Percentiles rank a stretch among this genome's conserved stretches.
Evolutionary conservation across 2,329 filamentous ascomycete genomes (phyloP).

Genomic region (Xylaria arbuscula): DNA sequence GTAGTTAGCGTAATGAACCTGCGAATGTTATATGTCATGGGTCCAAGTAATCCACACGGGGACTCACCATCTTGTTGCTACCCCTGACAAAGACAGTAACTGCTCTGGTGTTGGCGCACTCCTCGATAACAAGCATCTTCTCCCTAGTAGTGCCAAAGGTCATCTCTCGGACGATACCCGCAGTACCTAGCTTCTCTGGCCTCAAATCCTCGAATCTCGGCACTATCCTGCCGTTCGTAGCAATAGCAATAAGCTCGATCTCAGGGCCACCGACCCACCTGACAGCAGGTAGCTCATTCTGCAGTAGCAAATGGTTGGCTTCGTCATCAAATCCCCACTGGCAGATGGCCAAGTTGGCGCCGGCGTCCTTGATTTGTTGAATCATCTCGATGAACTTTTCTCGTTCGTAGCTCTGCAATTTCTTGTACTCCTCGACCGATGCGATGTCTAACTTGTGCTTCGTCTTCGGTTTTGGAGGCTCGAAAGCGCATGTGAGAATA

Average conservation of each 20-base stretch:
- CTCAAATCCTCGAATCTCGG: conserved; percentile 96
- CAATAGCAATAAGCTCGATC: conserved; percentile 98
- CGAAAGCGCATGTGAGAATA: conserved; percentile 97
- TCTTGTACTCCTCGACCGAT: conserved; percentile 97
- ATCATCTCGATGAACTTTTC: conserved; percentile 99
- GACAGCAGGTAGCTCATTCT: conserved; percentile 95
- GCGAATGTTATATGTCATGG: background rate
- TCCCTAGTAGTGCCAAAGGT: conserved; percentile 96
- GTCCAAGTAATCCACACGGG: background rate
- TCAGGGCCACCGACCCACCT: conserved; percentile 98
- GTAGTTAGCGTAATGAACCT: conserved; percentile 22
- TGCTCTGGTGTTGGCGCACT: conserved; percentile 96
- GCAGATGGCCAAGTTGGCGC: conserved; percentile 96
- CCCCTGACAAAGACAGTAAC: conserved; percentile 97
- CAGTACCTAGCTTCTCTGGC: conserved; percentile 87
- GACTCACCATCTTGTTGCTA: conserved; percentile 96
- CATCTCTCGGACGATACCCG: conserved; percentile 93
- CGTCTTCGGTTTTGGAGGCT: conserved; percentile 99
- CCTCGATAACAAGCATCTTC: conserved; percentile 99
- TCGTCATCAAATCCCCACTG: conserved; percentile 99
- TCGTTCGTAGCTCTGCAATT: conserved; percentile 93
- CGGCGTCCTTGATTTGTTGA: conserved; percentile 95
- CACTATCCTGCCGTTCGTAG: conserved; percentile 97
- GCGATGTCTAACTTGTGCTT: conserved; percentile 99
- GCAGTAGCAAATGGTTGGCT: conserved; percentile 95